Percentiles rank a stretch among this genome's conserved stretches.
phyloP scores from a whole-genome alignment of 2,329 filamentous ascomycete species.

The Xylaria sp. region DNA sequence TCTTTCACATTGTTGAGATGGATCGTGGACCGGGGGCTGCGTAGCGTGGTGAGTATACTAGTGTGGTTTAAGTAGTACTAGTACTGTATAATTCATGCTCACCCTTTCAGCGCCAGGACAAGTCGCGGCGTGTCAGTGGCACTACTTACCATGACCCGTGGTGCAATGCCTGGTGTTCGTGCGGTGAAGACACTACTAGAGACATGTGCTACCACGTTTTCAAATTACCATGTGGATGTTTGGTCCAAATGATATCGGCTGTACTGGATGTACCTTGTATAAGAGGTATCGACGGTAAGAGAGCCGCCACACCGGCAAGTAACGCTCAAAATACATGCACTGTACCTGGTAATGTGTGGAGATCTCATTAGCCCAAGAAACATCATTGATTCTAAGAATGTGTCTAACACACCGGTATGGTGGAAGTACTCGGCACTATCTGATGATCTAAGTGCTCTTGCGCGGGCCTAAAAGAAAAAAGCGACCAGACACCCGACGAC shows the following conservation, averaged over 20 bases:
- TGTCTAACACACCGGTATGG: too few species aligned
- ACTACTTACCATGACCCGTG: neutral
- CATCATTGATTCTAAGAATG: too few species aligned
- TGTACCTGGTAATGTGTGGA: too few species aligned
- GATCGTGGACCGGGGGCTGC: conserved; percentile 12
- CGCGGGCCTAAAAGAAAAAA: neutral
- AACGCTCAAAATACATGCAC: too few species aligned
- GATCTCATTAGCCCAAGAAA: too few species aligned
- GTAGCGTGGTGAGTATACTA: neutral
- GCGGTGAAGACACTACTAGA: neutral
- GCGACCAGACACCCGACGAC: neutral
- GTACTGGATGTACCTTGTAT: neutral
- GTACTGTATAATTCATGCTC: conserved; percentile 4
- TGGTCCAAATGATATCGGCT: neutral
- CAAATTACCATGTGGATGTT: neutral
- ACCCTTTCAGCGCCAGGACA: conserved; percentile 22
- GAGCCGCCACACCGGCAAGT: too few species aligned
- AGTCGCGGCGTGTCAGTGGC: conserved; percentile 17
- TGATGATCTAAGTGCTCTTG: neutral
- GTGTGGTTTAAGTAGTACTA: neutral
- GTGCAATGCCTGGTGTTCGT: neutral
- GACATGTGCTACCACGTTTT: neutral
- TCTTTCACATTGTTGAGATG: conserved; percentile 24
- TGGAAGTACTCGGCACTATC: neutral
- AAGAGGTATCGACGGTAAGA: neutral